Evolutionary conservation across 2,329 filamentous ascomycete genomes (phyloP).

Genomic region (Ophiostoma angusticollis): DNA sequence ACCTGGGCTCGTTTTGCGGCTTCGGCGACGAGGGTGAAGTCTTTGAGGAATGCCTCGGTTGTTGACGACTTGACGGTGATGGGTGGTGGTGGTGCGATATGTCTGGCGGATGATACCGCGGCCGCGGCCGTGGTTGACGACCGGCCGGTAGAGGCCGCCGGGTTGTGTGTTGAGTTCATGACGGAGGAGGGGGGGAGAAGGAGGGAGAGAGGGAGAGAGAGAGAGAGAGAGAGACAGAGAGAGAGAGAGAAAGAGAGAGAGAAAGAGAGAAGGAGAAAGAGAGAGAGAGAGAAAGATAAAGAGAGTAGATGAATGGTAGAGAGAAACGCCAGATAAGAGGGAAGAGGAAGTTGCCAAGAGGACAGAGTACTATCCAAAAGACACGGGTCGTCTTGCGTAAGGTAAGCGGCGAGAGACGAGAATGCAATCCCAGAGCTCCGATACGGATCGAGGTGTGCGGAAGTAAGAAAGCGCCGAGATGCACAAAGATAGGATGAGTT

Average conservation of each 20-base stretch:
- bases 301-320: neutral
- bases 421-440: too few species aligned
- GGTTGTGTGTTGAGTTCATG: slow-evolving; percentile 5
- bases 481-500: too few species aligned
- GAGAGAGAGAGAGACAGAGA: neutral
- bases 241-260: neutral
- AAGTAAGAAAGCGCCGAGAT: too few species aligned
- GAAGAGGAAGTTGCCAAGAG: too few species aligned
- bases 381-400: too few species aligned
- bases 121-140: neutral
- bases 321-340: too few species aligned
- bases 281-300: neutral
- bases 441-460: too few species aligned
- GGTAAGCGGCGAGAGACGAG: too few species aligned
- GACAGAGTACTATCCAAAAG: too few species aligned
- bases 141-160: neutral
- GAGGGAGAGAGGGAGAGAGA: neutral
- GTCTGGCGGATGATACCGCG: slow-evolving; percentile 2
- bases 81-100: slow-evolving; percentile 18
- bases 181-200: neutral
- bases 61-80: slow-evolving; percentile 25
- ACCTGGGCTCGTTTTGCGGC: slow-evolving; percentile 88
- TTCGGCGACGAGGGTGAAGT: slow-evolving; percentile 80
- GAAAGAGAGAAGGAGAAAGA: neutral
- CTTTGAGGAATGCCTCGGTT: slow-evolving; percentile 54